phyloP scores from a whole-genome alignment of 305 asterid species.

The Fraxinus ornus region DNA sequence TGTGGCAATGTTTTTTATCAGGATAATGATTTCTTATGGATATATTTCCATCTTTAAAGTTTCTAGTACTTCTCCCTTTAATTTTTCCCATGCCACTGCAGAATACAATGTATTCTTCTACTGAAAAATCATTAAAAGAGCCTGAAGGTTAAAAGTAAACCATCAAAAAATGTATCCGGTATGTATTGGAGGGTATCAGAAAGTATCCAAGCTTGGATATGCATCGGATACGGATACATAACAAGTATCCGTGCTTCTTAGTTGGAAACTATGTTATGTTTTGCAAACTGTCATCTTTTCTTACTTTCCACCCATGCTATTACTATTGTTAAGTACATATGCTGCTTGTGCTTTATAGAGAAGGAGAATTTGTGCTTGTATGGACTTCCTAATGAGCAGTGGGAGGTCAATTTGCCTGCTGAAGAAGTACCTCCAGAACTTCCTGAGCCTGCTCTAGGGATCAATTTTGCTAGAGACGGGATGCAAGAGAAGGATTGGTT shows the following conservation, averaged over 20 bases:
- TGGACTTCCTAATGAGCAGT: constrained; percentile 45
- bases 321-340: neutral
- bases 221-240: neutral
- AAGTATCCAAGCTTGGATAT: neutral
- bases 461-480: constrained; percentile 52
- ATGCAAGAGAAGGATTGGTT: constrained; percentile 54
- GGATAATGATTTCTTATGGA: neutral
- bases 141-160: neutral
- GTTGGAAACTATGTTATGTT: neutral
- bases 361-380: constrained; percentile 52
- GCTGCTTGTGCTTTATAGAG: constrained; percentile 27
- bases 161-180: neutral
- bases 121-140: neutral
- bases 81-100: neutral
- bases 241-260: neutral
- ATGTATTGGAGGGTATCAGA: neutral
- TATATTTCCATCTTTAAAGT: neutral
- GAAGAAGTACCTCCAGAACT: constrained; percentile 51
- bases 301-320: neutral
- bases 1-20: neutral
- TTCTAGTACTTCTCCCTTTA: neutral
- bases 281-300: neutral
- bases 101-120: neutral
- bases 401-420: constrained; percentile 48
- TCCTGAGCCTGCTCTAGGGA: constrained; percentile 52